A percentile compares a stretch with the other conserved stretches of the same genome.
phyloP scores from a whole-genome alignment of 1,139 yeast genomes.

The Geotrichum aggregatum region DNA sequence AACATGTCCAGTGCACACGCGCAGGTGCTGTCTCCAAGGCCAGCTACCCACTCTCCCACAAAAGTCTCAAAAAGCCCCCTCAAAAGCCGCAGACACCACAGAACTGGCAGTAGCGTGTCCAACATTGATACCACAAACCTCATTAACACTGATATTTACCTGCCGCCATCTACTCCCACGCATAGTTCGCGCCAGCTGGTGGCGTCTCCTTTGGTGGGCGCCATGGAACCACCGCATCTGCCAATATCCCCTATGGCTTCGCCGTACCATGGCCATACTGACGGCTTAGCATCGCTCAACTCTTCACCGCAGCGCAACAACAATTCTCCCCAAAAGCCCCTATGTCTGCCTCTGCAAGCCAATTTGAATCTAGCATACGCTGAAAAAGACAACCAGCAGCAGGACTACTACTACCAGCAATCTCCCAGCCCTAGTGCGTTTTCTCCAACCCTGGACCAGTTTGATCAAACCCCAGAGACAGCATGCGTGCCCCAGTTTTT shows the following conservation, averaged over 20 bases:
- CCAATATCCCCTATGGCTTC: conserved; percentile 20
- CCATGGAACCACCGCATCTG: conserved; percentile 3
- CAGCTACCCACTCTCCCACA: conserved; percentile 13
- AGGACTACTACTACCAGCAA: conserved; percentile 24
- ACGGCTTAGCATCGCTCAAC: conserved; percentile 14
- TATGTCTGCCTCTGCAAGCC: conserved; percentile 14
- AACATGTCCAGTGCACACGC: too few relatives aligned
- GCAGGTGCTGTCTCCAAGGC: conserved; percentile 4
- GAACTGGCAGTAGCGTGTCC: conserved; percentile 16
- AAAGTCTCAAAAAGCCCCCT: conserved; percentile 19
- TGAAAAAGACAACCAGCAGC: conserved; percentile 12
- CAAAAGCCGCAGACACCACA: conserved; percentile 12
- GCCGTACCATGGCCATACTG: conserved; percentile 12
- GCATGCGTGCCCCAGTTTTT: conserved; percentile 26
- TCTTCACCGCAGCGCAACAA: conserved; percentile 11
- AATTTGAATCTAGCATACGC: background rate
- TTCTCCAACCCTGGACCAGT: conserved; percentile 26
- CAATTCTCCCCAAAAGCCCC: conserved; percentile 1
- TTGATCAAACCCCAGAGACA: conserved; percentile 29
- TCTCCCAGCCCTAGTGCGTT: conserved; percentile 26
- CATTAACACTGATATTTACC: conserved; percentile 20
- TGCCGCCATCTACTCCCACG: conserved; percentile 23
- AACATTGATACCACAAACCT: conserved; percentile 17
- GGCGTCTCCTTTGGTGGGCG: conserved; percentile 20
- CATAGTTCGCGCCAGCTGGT: conserved; percentile 10